Percentiles rank a stretch among this genome's conserved stretches.
Evolutionary conservation across 495 filamentous ascomycete species (phyloP).

Genomic region (Paragyromitra xinjiangensis): DNA sequence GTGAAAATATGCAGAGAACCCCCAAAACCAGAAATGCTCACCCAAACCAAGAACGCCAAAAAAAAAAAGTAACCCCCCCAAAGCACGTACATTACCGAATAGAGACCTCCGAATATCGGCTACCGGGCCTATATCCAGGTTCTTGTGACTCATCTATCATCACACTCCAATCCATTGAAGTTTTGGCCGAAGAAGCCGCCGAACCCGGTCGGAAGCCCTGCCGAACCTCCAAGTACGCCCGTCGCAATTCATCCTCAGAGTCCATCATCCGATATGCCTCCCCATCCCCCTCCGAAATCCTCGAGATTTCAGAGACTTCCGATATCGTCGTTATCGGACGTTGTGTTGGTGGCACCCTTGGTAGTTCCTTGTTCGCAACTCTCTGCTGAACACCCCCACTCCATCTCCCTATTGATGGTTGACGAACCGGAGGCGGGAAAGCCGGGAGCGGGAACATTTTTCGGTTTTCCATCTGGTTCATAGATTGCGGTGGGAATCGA

Average conservation of each 20-base stretch:
- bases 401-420: not conserved
- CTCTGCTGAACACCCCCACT: not conserved
- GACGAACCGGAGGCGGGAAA: slow-evolving; percentile 4
- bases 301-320: slow-evolving; percentile 9
- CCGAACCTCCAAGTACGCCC: slow-evolving; percentile 28
- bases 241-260: slow-evolving; percentile 22
- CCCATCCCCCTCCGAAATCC: not conserved
- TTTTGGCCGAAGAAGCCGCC: slow-evolving; percentile 8
- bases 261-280: slow-evolving; percentile 27
- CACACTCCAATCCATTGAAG: slow-evolving; percentile 38
- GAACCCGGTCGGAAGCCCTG: slow-evolving; percentile 28
- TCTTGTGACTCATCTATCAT: slow-evolving; percentile 9
- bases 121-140: not conserved
- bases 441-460: not conserved
- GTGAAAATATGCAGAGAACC: slow-evolving; percentile 39
- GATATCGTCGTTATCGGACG: slow-evolving; percentile 31
- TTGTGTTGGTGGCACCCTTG: slow-evolving; percentile 11
- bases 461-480: not conserved
- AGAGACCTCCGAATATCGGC: not conserved
- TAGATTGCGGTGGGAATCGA: not conserved
- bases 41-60: slow-evolving; percentile 10
- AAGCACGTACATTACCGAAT: not conserved
- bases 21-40: slow-evolving; percentile 5
- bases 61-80: not conserved
- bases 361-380: slow-evolving; percentile 12